These are phyloP conservation scores for Inonotus obliquus DNA, from an alignment of 1,284 basidiomycete species.

Conservation along the genomic window DNA sequence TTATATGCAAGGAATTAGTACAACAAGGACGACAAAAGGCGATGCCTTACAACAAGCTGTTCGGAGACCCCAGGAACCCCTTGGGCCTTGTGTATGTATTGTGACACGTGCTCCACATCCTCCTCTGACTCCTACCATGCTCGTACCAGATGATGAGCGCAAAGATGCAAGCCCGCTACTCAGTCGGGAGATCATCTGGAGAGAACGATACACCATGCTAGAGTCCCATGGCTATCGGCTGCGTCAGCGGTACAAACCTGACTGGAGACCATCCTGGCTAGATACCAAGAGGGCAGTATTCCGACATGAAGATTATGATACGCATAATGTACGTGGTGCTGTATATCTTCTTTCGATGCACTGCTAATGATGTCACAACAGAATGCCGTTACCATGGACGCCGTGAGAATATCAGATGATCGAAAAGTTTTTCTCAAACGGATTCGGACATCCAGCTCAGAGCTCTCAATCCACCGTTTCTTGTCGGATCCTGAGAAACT, in stretches of 20 bases:
- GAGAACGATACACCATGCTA: background rate
- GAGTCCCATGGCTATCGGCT: slow-evolving; percentile 20
- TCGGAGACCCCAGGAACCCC: too few relatives aligned
- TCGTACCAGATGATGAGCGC: background rate
- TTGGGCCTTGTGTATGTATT: too few relatives aligned
- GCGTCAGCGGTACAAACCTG: slow-evolving; percentile 21
- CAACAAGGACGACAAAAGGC: background rate
- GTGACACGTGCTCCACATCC: background rate
- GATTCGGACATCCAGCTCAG: background rate
- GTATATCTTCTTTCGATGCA: background rate
- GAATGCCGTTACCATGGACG: background rate
- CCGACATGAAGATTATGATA: background rate
- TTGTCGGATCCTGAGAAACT: background rate
- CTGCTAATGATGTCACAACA: background rate
- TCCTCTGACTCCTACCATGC: background rate
- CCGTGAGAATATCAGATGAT: background rate
- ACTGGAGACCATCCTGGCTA: slow-evolving; percentile 24
- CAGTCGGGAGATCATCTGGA: slow-evolving; percentile 3
- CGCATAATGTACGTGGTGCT: background rate
- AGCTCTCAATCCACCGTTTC: slow-evolving; percentile 21
- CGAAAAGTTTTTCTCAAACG: slow-evolving; percentile 10
- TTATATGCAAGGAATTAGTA: background rate
- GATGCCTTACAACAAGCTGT: too few relatives aligned
- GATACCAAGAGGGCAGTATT: slow-evolving; percentile 14
- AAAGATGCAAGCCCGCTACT: background rate